Percentiles rank a stretch among this genome's conserved stretches.
Conservation (phyloP, 257 asterid genomes). For the Gardenia jasminoides region DNA sequence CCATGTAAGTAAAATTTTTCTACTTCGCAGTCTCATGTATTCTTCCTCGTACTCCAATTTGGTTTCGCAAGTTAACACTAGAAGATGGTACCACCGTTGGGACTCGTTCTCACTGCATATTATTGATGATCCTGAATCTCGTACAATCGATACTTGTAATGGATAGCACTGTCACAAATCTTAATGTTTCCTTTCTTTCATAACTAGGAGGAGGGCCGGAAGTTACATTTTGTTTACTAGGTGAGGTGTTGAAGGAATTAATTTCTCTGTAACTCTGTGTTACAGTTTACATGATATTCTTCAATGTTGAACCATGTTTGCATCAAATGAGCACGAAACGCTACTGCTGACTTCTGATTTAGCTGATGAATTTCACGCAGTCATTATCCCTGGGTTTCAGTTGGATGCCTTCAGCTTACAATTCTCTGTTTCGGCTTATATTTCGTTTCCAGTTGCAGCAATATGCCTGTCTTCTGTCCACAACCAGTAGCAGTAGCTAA, state of each 20-base stretch:
- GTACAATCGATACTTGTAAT: background rate
- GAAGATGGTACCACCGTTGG: background rate
- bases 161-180: background rate
- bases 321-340: background rate
- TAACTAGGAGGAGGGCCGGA: background rate
- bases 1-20: conserved; percentile 30
- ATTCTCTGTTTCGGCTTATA: background rate
- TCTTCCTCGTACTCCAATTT: too few species aligned
- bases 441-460: background rate
- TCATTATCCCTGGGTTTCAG: background rate
- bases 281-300: background rate
- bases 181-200: background rate
- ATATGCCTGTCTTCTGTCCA: background rate
- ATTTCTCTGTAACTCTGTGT: too few species aligned
- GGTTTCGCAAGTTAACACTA: background rate
- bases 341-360: background rate
- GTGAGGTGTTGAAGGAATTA: background rate
- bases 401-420: background rate
- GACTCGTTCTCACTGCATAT: background rate
- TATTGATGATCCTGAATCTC: background rate
- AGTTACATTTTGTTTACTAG: background rate
- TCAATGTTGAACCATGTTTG: background rate
- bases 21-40: background rate
- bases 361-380: background rate
- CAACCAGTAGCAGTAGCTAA: background rate